These are phyloP conservation scores for Parastagonospora avenae DNA, from an alignment of 2,329 filamentous ascomycete genomes.

Conservation along the genomic window DNA sequence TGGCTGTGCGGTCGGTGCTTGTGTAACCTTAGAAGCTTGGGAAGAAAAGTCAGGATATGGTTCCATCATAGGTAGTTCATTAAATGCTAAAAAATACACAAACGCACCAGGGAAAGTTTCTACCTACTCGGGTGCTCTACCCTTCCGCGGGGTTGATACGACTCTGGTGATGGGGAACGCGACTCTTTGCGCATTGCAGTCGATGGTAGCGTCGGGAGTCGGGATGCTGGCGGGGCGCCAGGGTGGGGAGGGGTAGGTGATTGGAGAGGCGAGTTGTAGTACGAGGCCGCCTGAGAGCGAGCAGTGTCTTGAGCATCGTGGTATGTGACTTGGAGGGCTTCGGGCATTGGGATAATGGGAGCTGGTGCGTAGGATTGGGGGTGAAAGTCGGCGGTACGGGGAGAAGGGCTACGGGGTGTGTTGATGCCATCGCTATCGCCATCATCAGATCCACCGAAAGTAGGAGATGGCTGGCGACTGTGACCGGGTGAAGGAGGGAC, in stretches of 20 bases:
- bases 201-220: constrained; percentile 32
- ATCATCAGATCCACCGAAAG: constrained; percentile 36
- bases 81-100: constrained; percentile 33
- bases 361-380: constrained; percentile 34
- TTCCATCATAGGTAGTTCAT: constrained; percentile 21
- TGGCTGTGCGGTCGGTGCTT: constrained; percentile 19
- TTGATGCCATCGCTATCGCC: constrained; percentile 26
- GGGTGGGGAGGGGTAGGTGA: constrained; percentile 34
- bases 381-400: constrained; percentile 26
- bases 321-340: constrained; percentile 32
- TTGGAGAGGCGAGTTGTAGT: constrained; percentile 28
- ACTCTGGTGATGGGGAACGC: constrained; percentile 25
- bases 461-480: constrained; percentile 21
- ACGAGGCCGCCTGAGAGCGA: constrained; percentile 38
- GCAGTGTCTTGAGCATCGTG: constrained; percentile 20
- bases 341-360: constrained; percentile 30
- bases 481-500: constrained; percentile 40
- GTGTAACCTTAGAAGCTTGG: constrained; percentile 25
- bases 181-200: constrained; percentile 25
- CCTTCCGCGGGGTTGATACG: constrained; percentile 20
- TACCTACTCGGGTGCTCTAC: constrained; percentile 41
- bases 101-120: constrained; percentile 25
- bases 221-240: constrained; percentile 28
- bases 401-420: constrained; percentile 31
- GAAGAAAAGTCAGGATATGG: constrained; percentile 31